These are phyloP conservation scores for Waltergamsia citrina DNA, from an alignment of 2,329 filamentous ascomycete species.

Conservation along the genomic window DNA sequence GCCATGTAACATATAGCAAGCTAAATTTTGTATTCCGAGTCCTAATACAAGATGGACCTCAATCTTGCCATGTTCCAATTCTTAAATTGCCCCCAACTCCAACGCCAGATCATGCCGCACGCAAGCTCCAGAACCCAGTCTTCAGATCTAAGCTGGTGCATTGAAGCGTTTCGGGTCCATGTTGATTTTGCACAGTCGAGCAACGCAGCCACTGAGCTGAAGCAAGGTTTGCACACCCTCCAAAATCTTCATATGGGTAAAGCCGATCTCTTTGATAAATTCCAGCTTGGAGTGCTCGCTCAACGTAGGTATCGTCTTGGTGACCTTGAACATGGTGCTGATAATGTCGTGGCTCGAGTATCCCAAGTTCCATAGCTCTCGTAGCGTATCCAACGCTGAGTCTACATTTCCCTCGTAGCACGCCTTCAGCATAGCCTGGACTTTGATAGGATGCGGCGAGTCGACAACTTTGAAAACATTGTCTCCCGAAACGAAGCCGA, in stretches of 20 bases:
- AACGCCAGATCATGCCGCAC: constrained; percentile 22
- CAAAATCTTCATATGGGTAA: constrained; percentile 98
- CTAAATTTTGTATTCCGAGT: no score
- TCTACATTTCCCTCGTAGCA: constrained; percentile 91
- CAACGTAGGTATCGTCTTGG: constrained; percentile 85
- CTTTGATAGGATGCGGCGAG: constrained; percentile 93
- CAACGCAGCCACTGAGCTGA: constrained; percentile 87
- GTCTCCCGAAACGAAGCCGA: constrained; percentile 93
- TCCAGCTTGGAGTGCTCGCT: constrained; percentile 94
- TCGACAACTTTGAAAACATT: constrained; percentile 98
- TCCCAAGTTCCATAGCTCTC: constrained; percentile 87
- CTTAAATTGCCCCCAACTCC: no score
- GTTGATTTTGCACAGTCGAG: constrained; percentile 86
- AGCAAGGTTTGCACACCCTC: constrained; percentile 93
- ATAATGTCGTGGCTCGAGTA: constrained; percentile 99
- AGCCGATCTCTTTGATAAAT: constrained; percentile 97
- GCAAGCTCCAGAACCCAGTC: constrained; percentile 3
- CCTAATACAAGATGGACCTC: no score
- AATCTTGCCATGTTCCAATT: no score
- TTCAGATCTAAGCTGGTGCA: constrained; percentile 17
- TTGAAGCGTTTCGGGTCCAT: constrained; percentile 85
- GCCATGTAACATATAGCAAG: not conserved
- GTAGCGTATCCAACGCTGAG: constrained; percentile 72
- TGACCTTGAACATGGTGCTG: constrained; percentile 98
- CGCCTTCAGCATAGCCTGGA: constrained; percentile 96